Percentiles rank a stretch among this genome's conserved stretches.
Evolutionary conservation across 192 early-diverging fungal genomes (phyloP).

Genomic region (Spinellus fusiger): DNA sequence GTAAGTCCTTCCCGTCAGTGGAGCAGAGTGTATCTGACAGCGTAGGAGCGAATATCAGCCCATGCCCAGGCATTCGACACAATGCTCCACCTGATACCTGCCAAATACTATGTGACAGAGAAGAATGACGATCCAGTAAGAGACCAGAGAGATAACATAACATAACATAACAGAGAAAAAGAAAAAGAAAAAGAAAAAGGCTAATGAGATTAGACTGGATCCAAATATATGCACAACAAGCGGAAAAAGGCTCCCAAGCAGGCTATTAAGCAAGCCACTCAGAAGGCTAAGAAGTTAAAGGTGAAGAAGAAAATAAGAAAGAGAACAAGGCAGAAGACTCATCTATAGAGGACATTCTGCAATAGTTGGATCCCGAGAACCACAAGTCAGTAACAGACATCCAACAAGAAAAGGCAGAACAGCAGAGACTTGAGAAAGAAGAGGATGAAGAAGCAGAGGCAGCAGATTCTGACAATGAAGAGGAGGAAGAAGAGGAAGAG

Average conservation of each 20-base stretch:
- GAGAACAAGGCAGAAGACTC: constrained; percentile 4
- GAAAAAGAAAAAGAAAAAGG: constrained; percentile 48
- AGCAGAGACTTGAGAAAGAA: constrained; percentile 33
- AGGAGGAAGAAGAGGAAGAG: constrained; percentile 24
- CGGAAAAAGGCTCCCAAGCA: constrained; percentile 75
- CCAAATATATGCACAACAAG: constrained; percentile 75
- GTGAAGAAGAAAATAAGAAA: constrained; percentile 32
- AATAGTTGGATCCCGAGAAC: constrained; percentile 78
- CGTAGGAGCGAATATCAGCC: constrained; percentile 53
- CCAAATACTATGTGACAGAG: constrained; percentile 73
- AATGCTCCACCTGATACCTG: constrained; percentile 77
- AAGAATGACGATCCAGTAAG: constrained; percentile 50
- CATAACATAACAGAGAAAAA: constrained; percentile 67
- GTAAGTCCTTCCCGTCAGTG: neutral
- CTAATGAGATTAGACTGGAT: constrained; percentile 18
- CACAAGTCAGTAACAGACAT: constrained; percentile 64
- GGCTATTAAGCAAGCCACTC: constrained; percentile 70
- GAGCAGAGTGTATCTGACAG: neutral
- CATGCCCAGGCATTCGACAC: constrained; percentile 68
- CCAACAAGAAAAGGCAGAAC: constrained; percentile 50
- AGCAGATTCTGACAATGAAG: constrained; percentile 33
- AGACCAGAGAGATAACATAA: too few species aligned
- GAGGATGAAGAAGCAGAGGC: constrained; percentile 19
- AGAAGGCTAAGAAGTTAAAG: constrained; percentile 81
- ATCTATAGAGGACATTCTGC: neutral